phyloP scores from a whole-genome alignment of 1,139 yeast genomes.

The Candida tetrigidarum region DNA sequence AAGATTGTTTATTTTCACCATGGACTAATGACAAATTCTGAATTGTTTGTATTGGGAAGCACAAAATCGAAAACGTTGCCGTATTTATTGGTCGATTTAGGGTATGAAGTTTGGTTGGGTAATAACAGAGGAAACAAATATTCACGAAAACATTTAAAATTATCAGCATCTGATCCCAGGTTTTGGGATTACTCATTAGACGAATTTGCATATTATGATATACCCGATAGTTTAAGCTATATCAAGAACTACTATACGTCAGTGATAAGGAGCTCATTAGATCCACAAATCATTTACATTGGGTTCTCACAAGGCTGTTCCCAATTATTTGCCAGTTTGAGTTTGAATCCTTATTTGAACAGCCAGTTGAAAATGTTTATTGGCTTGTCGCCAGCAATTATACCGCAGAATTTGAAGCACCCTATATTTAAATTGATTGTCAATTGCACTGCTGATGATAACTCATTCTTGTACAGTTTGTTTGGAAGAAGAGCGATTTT shows the following conservation, averaged over 20 bases:
- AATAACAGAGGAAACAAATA: constrained; percentile 42
- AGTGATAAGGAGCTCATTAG: not conserved
- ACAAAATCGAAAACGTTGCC: constrained; percentile 35
- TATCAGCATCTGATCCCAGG: constrained; percentile 44
- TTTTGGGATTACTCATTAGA: constrained; percentile 90
- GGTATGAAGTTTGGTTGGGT: constrained; percentile 44
- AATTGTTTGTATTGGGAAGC: constrained; percentile 45
- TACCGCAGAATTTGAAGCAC: constrained; percentile 45
- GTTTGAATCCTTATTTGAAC: constrained; percentile 41
- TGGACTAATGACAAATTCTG: constrained; percentile 51
- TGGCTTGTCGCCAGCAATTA: constrained; percentile 51
- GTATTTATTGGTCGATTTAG: constrained; percentile 31
- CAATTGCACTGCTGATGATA: constrained; percentile 38
- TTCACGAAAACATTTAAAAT: constrained; percentile 40
- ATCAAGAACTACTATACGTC: constrained; percentile 31
- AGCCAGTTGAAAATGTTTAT: constrained; percentile 36
- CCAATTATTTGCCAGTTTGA: constrained; percentile 47
- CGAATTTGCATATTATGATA: constrained; percentile 83
- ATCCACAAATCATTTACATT: constrained; percentile 32
- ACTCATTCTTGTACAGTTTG: constrained; percentile 36
- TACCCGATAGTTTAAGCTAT: constrained; percentile 74
- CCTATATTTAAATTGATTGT: constrained; percentile 40
- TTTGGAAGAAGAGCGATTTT: constrained; percentile 48
- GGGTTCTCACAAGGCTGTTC: constrained; percentile 55
- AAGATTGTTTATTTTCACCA: constrained; percentile 50